These are phyloP conservation scores for Penicillium sp. DNA, from an alignment of 2,329 filamentous ascomycete genomes.

Conservation along the genomic window DNA sequence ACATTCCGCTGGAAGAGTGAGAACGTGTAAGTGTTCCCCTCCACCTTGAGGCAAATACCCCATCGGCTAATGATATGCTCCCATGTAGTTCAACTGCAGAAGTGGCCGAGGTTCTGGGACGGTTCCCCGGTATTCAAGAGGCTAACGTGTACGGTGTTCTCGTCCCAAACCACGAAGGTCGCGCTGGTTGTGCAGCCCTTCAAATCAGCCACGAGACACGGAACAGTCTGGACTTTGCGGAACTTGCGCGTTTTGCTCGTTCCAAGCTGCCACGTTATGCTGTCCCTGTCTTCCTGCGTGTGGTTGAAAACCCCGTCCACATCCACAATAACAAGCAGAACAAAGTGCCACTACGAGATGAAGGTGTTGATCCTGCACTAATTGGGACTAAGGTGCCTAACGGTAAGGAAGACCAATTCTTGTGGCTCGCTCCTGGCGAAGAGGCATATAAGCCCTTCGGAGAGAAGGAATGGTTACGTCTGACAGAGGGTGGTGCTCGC, in stretches of 20 bases:
- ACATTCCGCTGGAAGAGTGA: constrained; percentile 75
- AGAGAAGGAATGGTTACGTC: constrained; percentile 57
- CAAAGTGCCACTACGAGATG: constrained; percentile 67
- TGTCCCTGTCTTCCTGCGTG: constrained; percentile 69
- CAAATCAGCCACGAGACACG: constrained; percentile 55
- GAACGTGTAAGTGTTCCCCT: constrained; percentile 53
- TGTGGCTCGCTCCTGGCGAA: constrained; percentile 51
- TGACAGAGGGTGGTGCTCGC: constrained; percentile 48
- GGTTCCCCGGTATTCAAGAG: constrained; percentile 60
- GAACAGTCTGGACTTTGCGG: constrained; percentile 58
- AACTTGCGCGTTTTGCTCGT: constrained; percentile 59
- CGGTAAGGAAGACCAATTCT: constrained; percentile 47
- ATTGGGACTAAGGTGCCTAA: constrained; percentile 46
- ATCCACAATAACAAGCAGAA: constrained; percentile 76
- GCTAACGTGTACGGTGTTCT: constrained; percentile 70
- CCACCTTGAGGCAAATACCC: too few relatives aligned
- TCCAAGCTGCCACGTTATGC: constrained; percentile 68
- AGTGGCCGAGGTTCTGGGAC: constrained; percentile 63
- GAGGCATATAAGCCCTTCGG: constrained; percentile 61
- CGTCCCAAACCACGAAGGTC: constrained; percentile 65
- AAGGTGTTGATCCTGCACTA: constrained; percentile 61
- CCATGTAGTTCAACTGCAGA: constrained; percentile 60
- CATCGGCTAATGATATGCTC: too few relatives aligned
- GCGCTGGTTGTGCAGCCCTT: constrained; percentile 62
- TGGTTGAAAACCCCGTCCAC: constrained; percentile 50